phyloP scores from a whole-genome alignment of 305 asterid species.

The Fraxinus angustifolia region DNA sequence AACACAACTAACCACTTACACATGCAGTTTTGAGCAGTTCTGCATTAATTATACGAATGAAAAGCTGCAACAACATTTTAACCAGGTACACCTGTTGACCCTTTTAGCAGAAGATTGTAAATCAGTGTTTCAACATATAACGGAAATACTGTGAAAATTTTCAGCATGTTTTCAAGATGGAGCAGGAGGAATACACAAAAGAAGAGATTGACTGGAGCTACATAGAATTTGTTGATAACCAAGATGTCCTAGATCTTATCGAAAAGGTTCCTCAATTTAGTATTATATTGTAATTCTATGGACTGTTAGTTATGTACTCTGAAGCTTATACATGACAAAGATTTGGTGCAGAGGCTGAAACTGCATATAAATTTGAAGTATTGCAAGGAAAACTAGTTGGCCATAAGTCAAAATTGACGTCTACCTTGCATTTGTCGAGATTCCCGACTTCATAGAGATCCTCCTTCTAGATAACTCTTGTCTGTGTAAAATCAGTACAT shows the following conservation, averaged over 20 bases:
- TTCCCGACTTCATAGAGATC: not conserved
- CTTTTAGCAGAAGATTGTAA: conserved; percentile 18
- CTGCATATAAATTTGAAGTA: conserved; percentile 9
- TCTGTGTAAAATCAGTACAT: not conserved
- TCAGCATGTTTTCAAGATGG: conserved; percentile 95
- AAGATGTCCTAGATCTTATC: conserved; percentile 87
- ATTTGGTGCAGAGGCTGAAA: conserved; percentile 11
- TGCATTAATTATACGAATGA: conserved; percentile 95
- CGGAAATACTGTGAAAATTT: conserved; percentile 26
- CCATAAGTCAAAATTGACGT: conserved; percentile 2
- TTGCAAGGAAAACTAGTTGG: conserved; percentile 5
- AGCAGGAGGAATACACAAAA: conserved; percentile 89
- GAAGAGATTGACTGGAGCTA: conserved; percentile 97
- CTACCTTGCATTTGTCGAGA: not conserved
- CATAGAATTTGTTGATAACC: conserved; percentile 89
- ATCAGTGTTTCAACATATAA: conserved; percentile 9
- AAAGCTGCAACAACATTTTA: conserved; percentile 98
- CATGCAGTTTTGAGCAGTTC: conserved; percentile 85
- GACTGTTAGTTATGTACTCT: conserved; percentile 9
- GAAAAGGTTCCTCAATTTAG: conserved; percentile 62
- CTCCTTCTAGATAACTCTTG: not conserved
- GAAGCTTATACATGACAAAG: not conserved
- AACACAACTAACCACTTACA: conserved; percentile 23
- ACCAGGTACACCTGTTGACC: conserved; percentile 59
- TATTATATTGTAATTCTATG: not conserved